These are phyloP conservation scores for Hypoxylon sp. DNA, from an alignment of 2,329 filamentous ascomycete species.

Conservation along the genomic window DNA sequence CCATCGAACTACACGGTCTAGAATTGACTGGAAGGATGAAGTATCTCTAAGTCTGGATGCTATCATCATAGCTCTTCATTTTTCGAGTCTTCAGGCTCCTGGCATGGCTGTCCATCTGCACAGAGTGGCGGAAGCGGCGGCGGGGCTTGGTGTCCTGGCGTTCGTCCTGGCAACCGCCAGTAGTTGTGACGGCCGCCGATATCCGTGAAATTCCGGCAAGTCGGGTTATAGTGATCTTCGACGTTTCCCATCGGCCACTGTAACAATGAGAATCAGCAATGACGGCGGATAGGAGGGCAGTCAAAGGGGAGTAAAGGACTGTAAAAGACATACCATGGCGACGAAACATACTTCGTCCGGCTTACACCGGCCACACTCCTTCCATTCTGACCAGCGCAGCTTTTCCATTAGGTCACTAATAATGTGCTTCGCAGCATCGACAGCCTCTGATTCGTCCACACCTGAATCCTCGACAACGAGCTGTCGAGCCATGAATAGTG, in stretches of 20 bases:
- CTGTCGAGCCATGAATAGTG: constrained; percentile 52
- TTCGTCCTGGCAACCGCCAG: constrained; percentile 31
- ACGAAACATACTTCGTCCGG: constrained; percentile 56
- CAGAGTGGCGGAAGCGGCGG: constrained; percentile 18
- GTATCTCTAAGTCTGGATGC: not conserved
- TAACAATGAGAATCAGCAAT: not conserved
- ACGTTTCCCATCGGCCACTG: constrained; percentile 55
- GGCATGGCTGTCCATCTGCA: constrained; percentile 6
- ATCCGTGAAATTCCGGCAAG: constrained; percentile 48
- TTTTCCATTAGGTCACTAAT: constrained; percentile 48
- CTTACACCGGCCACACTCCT: constrained; percentile 54
- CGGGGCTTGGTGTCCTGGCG: constrained; percentile 24
- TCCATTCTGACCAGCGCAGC: constrained; percentile 57
- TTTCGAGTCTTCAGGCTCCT: not conserved
- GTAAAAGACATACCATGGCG: constrained; percentile 50
- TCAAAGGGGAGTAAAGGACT: too few relatives aligned
- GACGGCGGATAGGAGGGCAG: too few relatives aligned
- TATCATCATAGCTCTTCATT: constrained; percentile 37
- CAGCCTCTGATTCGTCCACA: constrained; percentile 16
- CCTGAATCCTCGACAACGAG: constrained; percentile 46
- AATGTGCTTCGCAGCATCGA: constrained; percentile 25
- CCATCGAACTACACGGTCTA: not conserved
- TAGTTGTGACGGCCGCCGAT: constrained; percentile 36
- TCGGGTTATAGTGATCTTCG: constrained; percentile 53
- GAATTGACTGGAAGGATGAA: not conserved